Evolutionary conservation across 257 asterid genomes (phyloP), one percentile per base, ranked within the genome.

Genomic region (Solanum gandarillasii): DNA sequence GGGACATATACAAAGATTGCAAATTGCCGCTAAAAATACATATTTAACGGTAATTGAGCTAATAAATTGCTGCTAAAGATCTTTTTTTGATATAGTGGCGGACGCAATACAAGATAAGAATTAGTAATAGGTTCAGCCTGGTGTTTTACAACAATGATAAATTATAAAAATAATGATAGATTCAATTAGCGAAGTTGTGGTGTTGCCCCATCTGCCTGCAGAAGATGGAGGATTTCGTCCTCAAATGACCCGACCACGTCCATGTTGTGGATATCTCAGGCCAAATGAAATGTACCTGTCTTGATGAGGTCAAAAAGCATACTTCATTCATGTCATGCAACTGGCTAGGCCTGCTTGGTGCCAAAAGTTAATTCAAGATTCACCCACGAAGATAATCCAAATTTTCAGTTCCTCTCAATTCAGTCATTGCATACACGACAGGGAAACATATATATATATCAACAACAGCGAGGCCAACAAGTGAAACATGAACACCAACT

Each of bases 381-480:
- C 14, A 72, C 81, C 81, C 43, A 32, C 12, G 16, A 72, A 36
- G 52, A 74, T 7, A 11, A 27, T 74, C 52, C 52, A 43, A 79
- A 79, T 29, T 43, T 27, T 7, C 65, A 79, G 14, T 29, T 43
- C 23, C 23, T 34, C 84, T 79, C 38, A 78, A 23, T 38, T 3
- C 60, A 12, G 27, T 46, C 85, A 46, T 16, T 9, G 27, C 13
- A 81, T 31, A 29, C 2, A 9, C 29, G 70, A 81, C 41, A 9
- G 20, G 12, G n/a, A 48, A 46, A 3, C 71, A 86, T 73, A 36
- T 48, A 48, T 48, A 16, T 13, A 46, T 68, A 32, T 62, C 86
- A 88, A 36, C 89, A 83, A 68, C 89, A 83, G 18, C 48, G 39
- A 43, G 89, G 89, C 58, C 84, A 83, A 83, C 89, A 71, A 12